Conservation (phyloP, 805 yeast genomes). For the Candida alai region DNA sequence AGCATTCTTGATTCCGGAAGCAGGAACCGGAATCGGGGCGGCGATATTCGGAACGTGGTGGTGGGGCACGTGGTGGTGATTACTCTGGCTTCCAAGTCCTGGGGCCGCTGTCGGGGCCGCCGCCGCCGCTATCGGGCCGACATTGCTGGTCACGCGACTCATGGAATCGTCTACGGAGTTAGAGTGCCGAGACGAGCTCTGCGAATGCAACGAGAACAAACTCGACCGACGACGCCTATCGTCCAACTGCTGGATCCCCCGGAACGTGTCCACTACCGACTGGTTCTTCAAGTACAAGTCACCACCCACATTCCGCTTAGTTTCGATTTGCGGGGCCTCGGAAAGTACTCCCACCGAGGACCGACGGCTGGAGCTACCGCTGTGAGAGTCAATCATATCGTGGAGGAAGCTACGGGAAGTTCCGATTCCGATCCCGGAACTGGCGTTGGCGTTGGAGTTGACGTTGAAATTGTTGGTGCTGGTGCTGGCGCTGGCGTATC, state of each 20-base stretch:
- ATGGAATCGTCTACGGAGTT: slow-evolving; percentile 8
- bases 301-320: slow-evolving; percentile 44
- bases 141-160: slow-evolving; percentile 6
- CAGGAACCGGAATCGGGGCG: slow-evolving; percentile 16
- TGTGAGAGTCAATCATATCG: slow-evolving; percentile 30
- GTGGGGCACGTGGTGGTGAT: neutral
- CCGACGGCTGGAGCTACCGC: slow-evolving; percentile 23
- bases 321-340: slow-evolving; percentile 43
- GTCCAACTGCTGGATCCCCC: slow-evolving; percentile 39
- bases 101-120: slow-evolving; percentile 1
- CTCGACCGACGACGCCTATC: slow-evolving; percentile 36
- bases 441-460: slow-evolving; percentile 14
- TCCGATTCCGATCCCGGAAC: slow-evolving; percentile 7
- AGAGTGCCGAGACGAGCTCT: neutral
- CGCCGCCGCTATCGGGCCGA: slow-evolving; percentile 10
- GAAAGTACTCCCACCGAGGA: slow-evolving; percentile 21
- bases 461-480: slow-evolving; percentile 7
- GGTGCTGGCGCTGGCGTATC: slow-evolving; percentile 8
- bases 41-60: slow-evolving; percentile 6
- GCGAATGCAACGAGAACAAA: slow-evolving; percentile 16
- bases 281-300: slow-evolving; percentile 41
- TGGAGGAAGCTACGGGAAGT: slow-evolving; percentile 19
- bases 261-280: slow-evolving; percentile 39
- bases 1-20: slow-evolving; percentile 1
- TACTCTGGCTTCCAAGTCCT: neutral